Evolutionary conservation across 768 basidiomycete species (phyloP).

Genomic region (Tulasnella sp.): DNA sequence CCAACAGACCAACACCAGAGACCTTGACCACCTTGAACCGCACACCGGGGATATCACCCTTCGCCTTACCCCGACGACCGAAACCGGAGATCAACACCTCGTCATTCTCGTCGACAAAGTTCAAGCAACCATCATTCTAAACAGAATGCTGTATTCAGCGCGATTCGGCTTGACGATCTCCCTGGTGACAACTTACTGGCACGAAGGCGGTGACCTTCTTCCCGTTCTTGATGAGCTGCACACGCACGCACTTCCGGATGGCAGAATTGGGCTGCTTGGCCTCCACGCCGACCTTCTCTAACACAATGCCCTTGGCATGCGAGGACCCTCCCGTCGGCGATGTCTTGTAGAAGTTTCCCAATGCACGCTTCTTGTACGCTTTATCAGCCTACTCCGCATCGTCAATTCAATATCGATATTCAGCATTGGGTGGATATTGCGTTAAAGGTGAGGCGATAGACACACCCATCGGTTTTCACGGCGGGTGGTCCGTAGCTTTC

Average conservation of each 20-base stretch:
- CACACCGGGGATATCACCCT: slow-evolving; percentile 99
- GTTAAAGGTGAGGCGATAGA: slow-evolving; percentile 17
- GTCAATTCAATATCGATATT: no score
- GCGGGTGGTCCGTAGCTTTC: slow-evolving; percentile 91
- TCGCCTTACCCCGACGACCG: slow-evolving; percentile 99
- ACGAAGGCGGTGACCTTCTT: slow-evolving; percentile 99
- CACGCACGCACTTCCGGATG: slow-evolving; percentile 99
- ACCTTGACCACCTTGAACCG: slow-evolving; percentile 99
- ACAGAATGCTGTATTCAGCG: background rate
- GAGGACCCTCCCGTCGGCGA: slow-evolving; percentile 98
- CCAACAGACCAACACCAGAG: slow-evolving; percentile 95
- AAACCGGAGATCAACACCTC: slow-evolving; percentile 99
- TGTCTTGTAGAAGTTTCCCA: slow-evolving; percentile 99
- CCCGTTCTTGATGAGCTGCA: slow-evolving; percentile 99
- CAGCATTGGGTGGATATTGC: no score
- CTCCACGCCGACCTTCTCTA: slow-evolving; percentile 99
- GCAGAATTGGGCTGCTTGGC: slow-evolving; percentile 99
- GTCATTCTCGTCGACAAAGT: slow-evolving; percentile 99
- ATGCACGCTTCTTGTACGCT: slow-evolving; percentile 97
- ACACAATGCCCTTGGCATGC: slow-evolving; percentile 98
- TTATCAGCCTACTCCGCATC: slow-evolving; percentile 72
- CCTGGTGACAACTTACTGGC: slow-evolving; percentile 53
- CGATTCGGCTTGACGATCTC: no score
- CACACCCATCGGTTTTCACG: slow-evolving; percentile 95
- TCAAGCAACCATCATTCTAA: slow-evolving; percentile 92